Percentiles rank a stretch among this genome's conserved stretches.
These are phyloP conservation scores for Oryza meridionalis DNA, from an alignment of 176 grass and related monocot species.

Conservation along the genomic window DNA sequence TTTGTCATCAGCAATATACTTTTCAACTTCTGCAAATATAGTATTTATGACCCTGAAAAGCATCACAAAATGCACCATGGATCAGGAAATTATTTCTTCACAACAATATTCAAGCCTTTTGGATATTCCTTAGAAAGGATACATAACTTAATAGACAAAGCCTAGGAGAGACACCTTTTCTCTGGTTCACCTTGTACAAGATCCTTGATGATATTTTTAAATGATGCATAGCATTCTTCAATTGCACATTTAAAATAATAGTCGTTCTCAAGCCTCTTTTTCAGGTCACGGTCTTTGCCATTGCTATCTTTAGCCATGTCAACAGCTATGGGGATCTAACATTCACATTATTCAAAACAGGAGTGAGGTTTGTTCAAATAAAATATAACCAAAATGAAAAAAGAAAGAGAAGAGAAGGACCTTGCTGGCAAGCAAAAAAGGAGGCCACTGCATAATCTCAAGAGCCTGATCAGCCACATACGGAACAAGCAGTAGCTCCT, in stretches of 20 bases:
- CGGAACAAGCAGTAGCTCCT: conserved; percentile 88
- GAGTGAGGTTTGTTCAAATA: not conserved
- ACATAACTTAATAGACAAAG: not conserved
- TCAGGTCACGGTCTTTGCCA: conserved; percentile 68
- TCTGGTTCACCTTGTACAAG: conserved; percentile 72
- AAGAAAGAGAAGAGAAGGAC: conserved; percentile 41
- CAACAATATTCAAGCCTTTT: not conserved
- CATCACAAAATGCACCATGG: conserved; percentile 28
- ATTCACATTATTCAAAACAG: conserved; percentile 42
- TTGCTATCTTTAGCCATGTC: conserved; percentile 95
- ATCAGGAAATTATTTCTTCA: conserved; percentile 18
- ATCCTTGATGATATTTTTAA: conserved; percentile 69
- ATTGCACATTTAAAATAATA: conserved; percentile 85
- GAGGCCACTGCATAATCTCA: conserved; percentile 86
- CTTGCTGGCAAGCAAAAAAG: conserved; percentile 97
- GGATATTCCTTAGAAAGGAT: not conserved
- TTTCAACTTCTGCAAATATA: conserved; percentile 78
- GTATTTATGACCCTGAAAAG: conserved; percentile 69
- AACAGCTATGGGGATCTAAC: conserved; percentile 87
- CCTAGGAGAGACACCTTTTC: conserved; percentile 54
- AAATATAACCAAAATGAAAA: conserved; percentile 34
- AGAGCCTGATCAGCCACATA: conserved; percentile 82
- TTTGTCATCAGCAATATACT: conserved; percentile 48
- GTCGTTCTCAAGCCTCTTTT: conserved; percentile 74
- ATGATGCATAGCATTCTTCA: conserved; percentile 86